Percentiles rank a stretch among this genome's conserved stretches.
Evolutionary conservation across 2,329 filamentous ascomycete species (phyloP).

Genomic region (Myriosclerotinia duriaeana): DNA sequence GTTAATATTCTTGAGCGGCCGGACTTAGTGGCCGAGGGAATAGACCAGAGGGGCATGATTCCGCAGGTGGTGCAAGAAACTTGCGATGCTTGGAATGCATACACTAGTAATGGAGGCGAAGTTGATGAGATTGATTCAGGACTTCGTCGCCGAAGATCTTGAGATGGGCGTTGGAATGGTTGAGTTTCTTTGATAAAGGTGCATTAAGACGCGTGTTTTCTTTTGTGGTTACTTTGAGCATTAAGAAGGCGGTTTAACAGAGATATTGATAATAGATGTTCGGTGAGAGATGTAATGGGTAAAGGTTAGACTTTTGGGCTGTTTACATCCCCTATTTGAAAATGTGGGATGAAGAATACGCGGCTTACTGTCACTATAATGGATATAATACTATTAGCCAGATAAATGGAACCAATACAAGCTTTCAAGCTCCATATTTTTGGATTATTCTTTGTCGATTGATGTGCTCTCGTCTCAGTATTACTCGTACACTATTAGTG

Average conservation of each 20-base stretch:
- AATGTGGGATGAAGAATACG: too few species aligned
- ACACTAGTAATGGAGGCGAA: conserved; percentile 47
- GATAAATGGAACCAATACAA: neutral
- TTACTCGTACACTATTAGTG: too few species aligned
- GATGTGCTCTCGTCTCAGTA: too few species aligned
- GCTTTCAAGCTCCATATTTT: too few species aligned
- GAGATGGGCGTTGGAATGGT: neutral
- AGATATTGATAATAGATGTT: neutral
- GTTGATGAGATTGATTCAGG: conserved; percentile 55
- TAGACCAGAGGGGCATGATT: conserved; percentile 41
- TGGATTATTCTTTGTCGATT: too few species aligned
- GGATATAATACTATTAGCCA: neutral
- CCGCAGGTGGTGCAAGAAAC: conserved; percentile 52
- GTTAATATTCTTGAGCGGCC: conserved; percentile 41
- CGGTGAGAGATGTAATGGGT: neutral
- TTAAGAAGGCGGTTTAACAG: neutral
- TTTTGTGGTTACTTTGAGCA: neutral
- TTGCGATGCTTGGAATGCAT: conserved; percentile 52
- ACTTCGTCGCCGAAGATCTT: conserved; percentile 10
- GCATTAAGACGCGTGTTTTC: neutral
- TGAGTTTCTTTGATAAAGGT: neutral
- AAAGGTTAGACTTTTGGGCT: neutral
- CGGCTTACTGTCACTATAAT: neutral
- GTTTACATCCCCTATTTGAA: too few species aligned
- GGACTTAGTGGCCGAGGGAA: conserved; percentile 40